Base-by-base conservation (phyloP, 257 asterid genomes). In the Petunia secreta region DNA sequence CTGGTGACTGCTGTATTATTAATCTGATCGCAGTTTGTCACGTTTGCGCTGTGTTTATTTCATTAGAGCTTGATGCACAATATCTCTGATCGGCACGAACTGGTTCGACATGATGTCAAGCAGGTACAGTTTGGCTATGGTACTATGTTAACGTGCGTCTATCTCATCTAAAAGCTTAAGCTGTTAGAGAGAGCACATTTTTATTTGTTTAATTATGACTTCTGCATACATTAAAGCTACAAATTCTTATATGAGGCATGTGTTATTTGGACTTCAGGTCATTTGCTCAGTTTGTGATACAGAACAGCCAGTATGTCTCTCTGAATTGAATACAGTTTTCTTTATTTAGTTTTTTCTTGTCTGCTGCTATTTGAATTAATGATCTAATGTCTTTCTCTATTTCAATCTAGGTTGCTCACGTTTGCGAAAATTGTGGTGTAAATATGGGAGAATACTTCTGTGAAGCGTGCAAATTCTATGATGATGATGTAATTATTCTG, bases 361-460 rank as follows among this genome's bases (percentile, higher is more conserved):
- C 34, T 71, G 77, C 43, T 71, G 77, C 52, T 71, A 34, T 5
- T 25, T 3, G 62, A 71, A 48, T 34, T 0, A 3, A 48, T 14
- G 37, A 5, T 50, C 77, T 48, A 2, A 71, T 71, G 62, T 34
- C 10, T 71, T 71, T 48, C 62, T 50, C n/a, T 50, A 2, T 48
- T 48, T 50, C 62, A 71, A 36, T 85, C 53, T 86, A 96, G 99
- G 97, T 92, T 83, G 91, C 93, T 15, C 92, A 79, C 44, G 90
- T 87, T 86, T 96, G 99, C 80, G 86, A 94, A 40, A 96, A 96
- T 44, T 96, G 99, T 9, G 99, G 99, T 58, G 97, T 96, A 79
- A 92, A 91, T 63, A 93, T 96, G 99, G 99, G 99, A 75, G 99
- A 96, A 77, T 96, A 96, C 62, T 96, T 96, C 50, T 96, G 99